Evolutionary conservation across 106 monocot genomes (phyloP).

Genomic region (Agapanthus africanus): DNA sequence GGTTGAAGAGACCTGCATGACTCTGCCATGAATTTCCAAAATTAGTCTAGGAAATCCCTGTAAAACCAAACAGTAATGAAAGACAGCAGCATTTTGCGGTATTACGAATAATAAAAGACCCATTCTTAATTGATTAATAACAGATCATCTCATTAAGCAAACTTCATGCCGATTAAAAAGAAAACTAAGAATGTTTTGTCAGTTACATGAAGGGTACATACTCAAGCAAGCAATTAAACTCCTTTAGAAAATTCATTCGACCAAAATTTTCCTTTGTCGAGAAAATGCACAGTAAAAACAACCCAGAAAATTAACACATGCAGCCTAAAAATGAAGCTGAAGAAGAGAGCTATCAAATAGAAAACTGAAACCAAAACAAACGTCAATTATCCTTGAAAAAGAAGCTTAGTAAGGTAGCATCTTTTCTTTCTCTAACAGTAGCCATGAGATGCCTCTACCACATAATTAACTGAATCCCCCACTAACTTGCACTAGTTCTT

Average conservation of each 20-base stretch:
- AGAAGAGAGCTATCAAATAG: background rate
- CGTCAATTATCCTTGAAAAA: too few relatives aligned
- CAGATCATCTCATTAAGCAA: background rate
- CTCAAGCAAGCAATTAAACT: background rate
- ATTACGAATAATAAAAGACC: background rate
- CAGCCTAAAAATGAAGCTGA: background rate
- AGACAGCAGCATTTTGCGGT: background rate
- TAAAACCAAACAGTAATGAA: too few relatives aligned
- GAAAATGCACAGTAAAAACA: background rate
- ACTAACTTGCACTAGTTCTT: too few relatives aligned
- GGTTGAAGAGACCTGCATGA: slow-evolving; percentile 74
- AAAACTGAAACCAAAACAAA: background rate
- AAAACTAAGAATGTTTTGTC: background rate
- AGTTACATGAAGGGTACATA: background rate
- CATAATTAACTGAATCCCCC: too few relatives aligned
- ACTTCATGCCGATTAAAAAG: background rate
- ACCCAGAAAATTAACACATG: background rate
- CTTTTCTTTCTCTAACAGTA: background rate
- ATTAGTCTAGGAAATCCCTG: too few relatives aligned
- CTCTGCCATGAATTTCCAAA: slow-evolving; percentile 33
- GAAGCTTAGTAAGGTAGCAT: background rate
- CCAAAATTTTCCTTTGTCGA: background rate
- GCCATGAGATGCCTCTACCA: too few relatives aligned
- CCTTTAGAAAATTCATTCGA: background rate
- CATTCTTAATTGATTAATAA: slow-evolving; percentile 1